phyloP scores from a whole-genome alignment of 495 filamentous ascomycete species.

The Astrothelium subdiscretum region DNA sequence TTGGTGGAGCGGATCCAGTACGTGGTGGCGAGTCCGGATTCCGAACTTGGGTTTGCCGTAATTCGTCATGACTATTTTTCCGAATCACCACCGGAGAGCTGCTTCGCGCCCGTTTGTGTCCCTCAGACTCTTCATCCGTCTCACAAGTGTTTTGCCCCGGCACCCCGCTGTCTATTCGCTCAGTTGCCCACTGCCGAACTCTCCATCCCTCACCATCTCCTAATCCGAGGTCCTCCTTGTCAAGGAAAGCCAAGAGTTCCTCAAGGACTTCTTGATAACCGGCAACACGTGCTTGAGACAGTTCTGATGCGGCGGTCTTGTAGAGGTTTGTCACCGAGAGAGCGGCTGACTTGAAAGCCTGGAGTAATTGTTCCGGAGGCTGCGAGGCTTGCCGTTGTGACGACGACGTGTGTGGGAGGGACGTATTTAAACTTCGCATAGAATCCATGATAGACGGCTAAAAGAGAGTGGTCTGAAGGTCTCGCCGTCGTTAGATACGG shows the following conservation, averaged over 20 bases:
- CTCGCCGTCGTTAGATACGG: background rate
- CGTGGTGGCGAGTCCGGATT: slow-evolving; percentile 32
- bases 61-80: slow-evolving; percentile 34
- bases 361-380: slow-evolving; percentile 67
- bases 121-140: slow-evolving; percentile 65
- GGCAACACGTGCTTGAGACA: slow-evolving; percentile 57
- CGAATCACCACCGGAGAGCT: slow-evolving; percentile 51
- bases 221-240: slow-evolving; percentile 64
- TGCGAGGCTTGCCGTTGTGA: slow-evolving; percentile 43
- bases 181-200: slow-evolving; percentile 75
- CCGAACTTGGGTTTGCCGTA: slow-evolving; percentile 21
- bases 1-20: slow-evolving; percentile 35
- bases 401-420: slow-evolving; percentile 30
- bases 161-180: slow-evolving; percentile 55
- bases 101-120: slow-evolving; percentile 40
- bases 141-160: slow-evolving; percentile 37
- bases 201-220: slow-evolving; percentile 70
- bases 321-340: slow-evolving; percentile 93
- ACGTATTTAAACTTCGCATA: slow-evolving; percentile 62
- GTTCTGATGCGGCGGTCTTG: slow-evolving; percentile 70
- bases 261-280: slow-evolving; percentile 94
- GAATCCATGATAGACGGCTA: slow-evolving; percentile 46
- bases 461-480: too few relatives aligned
- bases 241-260: slow-evolving; percentile 73
- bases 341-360: slow-evolving; percentile 83